A percentile compares a stretch with the other conserved stretches of the same genome.
Conservation (phyloP, 2,329 filamentous ascomycete genomes). For the Pestalotiopsis fici region DNA sequence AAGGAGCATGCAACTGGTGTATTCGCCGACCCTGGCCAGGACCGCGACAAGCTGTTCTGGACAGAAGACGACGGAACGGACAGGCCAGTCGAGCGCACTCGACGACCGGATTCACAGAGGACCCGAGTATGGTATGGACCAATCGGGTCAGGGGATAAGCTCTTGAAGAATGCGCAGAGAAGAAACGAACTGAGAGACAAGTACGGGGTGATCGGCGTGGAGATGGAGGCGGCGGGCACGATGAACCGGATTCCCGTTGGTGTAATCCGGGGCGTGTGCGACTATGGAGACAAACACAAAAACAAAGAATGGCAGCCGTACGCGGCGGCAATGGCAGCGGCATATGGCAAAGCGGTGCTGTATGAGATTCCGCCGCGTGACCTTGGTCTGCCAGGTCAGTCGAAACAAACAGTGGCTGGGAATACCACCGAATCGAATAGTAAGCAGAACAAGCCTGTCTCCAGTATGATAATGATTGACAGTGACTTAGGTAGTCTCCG, state of each 20-base stretch:
- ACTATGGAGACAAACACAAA: constrained; percentile 34
- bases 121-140: too few species aligned
- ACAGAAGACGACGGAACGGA: constrained; percentile 9
- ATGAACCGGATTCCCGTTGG: constrained; percentile 33
- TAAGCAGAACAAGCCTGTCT: not conserved
- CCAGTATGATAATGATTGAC: not conserved
- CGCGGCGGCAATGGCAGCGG: constrained; percentile 32
- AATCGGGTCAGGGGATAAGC: constrained; percentile 33
- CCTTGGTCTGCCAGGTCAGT: not conserved
- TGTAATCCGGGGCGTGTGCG: constrained; percentile 33
- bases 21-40: constrained; percentile 32
- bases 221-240: too few species aligned
- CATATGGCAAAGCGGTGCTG: constrained; percentile 16
- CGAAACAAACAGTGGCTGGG: not conserved
- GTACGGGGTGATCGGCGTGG: constrained; percentile 31
- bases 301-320: constrained; percentile 35
- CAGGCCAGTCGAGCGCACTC: constrained; percentile 12
- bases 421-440: not conserved
- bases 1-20: constrained; percentile 20
- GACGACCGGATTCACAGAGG: constrained; percentile 19
- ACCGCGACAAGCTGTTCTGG: constrained; percentile 24
- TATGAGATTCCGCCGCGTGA: not conserved
- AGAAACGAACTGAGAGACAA: constrained; percentile 17
- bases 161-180: constrained; percentile 25
- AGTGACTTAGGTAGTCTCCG: not conserved